phyloP scores from a whole-genome alignment of 2,329 filamentous ascomycete species.

The Pleomassaria siparia region DNA sequence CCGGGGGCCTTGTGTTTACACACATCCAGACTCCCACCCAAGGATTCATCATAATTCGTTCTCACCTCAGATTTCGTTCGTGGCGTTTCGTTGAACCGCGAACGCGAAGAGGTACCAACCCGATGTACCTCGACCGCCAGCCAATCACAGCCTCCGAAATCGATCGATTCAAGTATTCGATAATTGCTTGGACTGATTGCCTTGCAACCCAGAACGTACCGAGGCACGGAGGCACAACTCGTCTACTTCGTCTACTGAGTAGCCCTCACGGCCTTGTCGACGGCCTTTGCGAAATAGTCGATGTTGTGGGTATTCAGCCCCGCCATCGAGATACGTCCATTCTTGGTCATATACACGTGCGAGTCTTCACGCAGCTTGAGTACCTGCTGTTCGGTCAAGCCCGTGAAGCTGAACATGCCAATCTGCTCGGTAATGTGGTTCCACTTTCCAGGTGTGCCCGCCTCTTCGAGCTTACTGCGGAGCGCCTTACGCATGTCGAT shows the following conservation, averaged over 20 bases:
- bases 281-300: slow-evolving; percentile 87
- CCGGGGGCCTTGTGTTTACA: background rate
- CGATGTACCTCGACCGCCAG: background rate
- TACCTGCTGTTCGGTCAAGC: slow-evolving; percentile 73
- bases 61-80: background rate
- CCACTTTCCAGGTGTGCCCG: slow-evolving; percentile 87
- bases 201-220: background rate
- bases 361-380: slow-evolving; percentile 67
- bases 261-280: slow-evolving; percentile 78
- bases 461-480: slow-evolving; percentile 76
- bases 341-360: slow-evolving; percentile 94
- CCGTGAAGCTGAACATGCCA: slow-evolving; percentile 98
- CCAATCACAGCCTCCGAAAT: background rate
- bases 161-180: background rate
- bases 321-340: slow-evolving; percentile 97
- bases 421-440: slow-evolving; percentile 98
- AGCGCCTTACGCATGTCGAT: slow-evolving; percentile 84
- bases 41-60: background rate
- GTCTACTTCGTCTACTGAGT: slow-evolving; percentile 30
- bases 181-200: background rate
- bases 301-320: slow-evolving; percentile 92
- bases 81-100: background rate
- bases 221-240: background rate
- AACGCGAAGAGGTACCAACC: background rate
- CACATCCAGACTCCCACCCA: too few relatives aligned